phyloP scores from a whole-genome alignment of 73 alveolate genomes.

The Paramecium biaurelia region DNA sequence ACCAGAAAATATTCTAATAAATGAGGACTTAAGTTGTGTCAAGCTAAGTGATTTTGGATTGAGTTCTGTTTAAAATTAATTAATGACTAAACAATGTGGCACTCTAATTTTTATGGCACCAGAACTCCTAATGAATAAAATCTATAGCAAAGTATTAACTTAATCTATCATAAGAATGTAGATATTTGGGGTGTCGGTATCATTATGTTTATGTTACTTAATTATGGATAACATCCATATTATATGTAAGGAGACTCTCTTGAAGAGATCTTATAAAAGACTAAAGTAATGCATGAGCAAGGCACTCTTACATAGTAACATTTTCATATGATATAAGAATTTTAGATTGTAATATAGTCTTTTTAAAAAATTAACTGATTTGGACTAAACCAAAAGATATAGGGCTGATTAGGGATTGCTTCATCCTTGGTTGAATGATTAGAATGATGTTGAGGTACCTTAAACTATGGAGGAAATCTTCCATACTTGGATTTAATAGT shows the following conservation, averaged over 20 bases:
- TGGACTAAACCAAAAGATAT: slow-evolving; percentile 75
- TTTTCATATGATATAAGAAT: not conserved
- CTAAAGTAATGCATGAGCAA: slow-evolving; percentile 43
- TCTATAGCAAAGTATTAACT: slow-evolving; percentile 59
- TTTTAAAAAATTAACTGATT: slow-evolving; percentile 70
- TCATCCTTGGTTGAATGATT: slow-evolving; percentile 79
- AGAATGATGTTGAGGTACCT: slow-evolving; percentile 38
- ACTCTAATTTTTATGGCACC: slow-evolving; percentile 79
- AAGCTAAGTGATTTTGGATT: slow-evolving; percentile 73
- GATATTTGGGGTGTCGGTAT: slow-evolving; percentile 79
- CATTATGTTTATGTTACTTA: slow-evolving; percentile 64
- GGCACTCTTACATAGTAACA: not conserved
- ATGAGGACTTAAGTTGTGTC: slow-evolving; percentile 49
- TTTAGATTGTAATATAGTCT: slow-evolving; percentile 64
- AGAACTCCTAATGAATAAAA: slow-evolving; percentile 57
- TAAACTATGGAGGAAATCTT: slow-evolving; percentile 58
- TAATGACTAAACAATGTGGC: slow-evolving; percentile 71
- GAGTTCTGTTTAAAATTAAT: slow-evolving; percentile 69
- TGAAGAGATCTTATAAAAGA: slow-evolving; percentile 58
- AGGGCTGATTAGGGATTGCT: slow-evolving; percentile 70
- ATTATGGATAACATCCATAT: slow-evolving; percentile 70
- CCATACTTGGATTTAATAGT: not conserved
- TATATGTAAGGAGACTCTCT: slow-evolving; percentile 57
- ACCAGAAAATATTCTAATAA: slow-evolving; percentile 71
- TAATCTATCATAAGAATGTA: slow-evolving; percentile 23